Percentiles rank a stretch among this genome's conserved stretches.
Conservation (phyloP, 176 grass and related monocot species). For the Coix lacrymajobi region DNA sequence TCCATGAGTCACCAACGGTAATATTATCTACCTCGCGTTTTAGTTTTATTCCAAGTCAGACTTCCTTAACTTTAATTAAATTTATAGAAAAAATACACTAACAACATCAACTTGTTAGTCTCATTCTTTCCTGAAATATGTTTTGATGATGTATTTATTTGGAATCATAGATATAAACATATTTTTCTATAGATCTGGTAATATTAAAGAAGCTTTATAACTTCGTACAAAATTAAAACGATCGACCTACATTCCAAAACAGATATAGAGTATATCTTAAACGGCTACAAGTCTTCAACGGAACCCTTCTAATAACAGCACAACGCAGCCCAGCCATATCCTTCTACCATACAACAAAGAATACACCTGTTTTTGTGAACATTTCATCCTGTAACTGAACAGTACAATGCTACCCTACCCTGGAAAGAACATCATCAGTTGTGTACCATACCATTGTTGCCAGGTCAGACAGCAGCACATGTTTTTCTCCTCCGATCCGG, state of each 20-base stretch:
- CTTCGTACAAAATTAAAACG: no score
- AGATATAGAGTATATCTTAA: neutral
- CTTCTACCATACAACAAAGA: neutral
- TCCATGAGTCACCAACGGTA: no score
- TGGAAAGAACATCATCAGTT: conserved; percentile 1
- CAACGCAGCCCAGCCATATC: no score
- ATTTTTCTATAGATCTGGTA: no score
- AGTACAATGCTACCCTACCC: neutral
- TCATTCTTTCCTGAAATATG: neutral
- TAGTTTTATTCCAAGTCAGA: no score
- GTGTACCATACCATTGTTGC: neutral
- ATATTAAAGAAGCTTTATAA: no score
- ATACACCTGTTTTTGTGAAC: neutral
- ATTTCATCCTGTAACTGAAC: neutral
- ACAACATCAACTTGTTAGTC: no score
- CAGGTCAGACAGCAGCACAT: conserved; percentile 15
- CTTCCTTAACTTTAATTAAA: no score
- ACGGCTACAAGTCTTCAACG: neutral
- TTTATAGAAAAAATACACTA: no score
- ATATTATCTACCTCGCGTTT: no score
- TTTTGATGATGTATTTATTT: neutral
- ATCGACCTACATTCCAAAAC: no score
- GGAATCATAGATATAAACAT: neutral
- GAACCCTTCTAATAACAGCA: neutral
- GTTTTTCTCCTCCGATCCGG: neutral